These are phyloP conservation scores for Ceratobasidium sp. DNA, from an alignment of 1,284 basidiomycete species.

Conservation along the genomic window DNA sequence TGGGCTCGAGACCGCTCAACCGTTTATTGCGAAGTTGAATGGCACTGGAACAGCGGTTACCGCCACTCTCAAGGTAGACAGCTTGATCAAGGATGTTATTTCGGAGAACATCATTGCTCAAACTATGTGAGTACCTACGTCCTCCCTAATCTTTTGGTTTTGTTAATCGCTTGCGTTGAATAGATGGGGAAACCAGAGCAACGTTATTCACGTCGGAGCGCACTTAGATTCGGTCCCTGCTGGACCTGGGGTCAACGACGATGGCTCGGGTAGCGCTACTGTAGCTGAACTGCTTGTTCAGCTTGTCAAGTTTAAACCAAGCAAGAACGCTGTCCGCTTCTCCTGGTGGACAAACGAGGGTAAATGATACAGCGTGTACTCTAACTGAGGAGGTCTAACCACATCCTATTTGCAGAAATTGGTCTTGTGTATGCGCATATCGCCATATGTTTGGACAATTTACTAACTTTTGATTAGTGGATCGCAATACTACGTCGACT, in stretches of 20 bases:
- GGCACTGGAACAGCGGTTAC: conserved; percentile 5
- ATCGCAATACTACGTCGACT: conserved; percentile 41
- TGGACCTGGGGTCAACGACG: conserved; percentile 34
- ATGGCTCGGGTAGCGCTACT: conserved; percentile 25
- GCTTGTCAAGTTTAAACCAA: conserved; percentile 29
- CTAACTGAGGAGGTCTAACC: neutral
- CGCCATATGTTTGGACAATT: neutral
- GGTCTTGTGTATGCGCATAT: conserved; percentile 11
- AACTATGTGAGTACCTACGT: conserved; percentile 9
- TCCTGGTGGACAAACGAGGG: conserved; percentile 40
- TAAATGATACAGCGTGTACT: neutral
- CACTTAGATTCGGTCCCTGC: conserved; percentile 33
- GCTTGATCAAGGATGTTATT: conserved; percentile 33
- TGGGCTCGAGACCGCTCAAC: conserved; percentile 34
- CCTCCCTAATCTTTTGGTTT: neutral
- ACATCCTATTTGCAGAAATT: conserved; percentile 23
- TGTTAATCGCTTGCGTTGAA: neutral
- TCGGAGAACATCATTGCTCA: conserved; percentile 41
- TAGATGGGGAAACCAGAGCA: conserved; percentile 26
- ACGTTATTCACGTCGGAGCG: conserved; percentile 31
- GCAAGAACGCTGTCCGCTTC: conserved; percentile 30
- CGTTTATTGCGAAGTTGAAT: conserved; percentile 30
- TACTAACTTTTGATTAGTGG: conserved; percentile 13
- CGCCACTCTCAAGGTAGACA: conserved; percentile 30
- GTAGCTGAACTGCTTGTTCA: conserved; percentile 34